Conservation (phyloP, 345 rosid species). For the Leavenworthia alabamica region DNA sequence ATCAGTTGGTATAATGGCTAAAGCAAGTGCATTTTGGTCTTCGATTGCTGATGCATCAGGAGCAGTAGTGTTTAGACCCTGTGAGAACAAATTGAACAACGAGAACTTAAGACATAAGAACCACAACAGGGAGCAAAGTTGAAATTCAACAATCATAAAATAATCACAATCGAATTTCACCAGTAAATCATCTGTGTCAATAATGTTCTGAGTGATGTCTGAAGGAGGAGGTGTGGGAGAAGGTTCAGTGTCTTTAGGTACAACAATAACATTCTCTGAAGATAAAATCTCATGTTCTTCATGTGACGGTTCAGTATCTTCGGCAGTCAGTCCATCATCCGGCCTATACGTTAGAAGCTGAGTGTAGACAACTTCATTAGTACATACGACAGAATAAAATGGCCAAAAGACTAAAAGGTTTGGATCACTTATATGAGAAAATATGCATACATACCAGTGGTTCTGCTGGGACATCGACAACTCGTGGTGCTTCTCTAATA, state of each 20-base stretch:
- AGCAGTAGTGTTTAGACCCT: slow-evolving; percentile 61
- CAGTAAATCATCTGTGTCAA: slow-evolving; percentile 75
- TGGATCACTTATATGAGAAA: background rate
- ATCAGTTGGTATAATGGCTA: slow-evolving; percentile 77
- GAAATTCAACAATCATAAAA: background rate
- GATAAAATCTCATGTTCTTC: slow-evolving; percentile 57
- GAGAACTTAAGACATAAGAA: background rate
- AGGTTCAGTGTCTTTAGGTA: slow-evolving; percentile 40
- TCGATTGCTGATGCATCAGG: slow-evolving; percentile 70
- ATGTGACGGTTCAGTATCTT: slow-evolving; percentile 42
- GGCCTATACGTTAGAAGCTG: slow-evolving; percentile 83
- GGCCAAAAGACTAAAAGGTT: background rate
- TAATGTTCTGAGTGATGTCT: slow-evolving; percentile 46
- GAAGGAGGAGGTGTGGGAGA: slow-evolving; percentile 41
- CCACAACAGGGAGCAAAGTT: background rate
- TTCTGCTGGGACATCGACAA: slow-evolving; percentile 56
- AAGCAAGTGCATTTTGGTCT: slow-evolving; percentile 82
- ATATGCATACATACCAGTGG: slow-evolving; percentile 58
- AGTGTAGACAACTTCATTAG: slow-evolving; percentile 16
- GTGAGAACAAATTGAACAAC: slow-evolving; percentile 13
- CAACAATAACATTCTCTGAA: slow-evolving; percentile 39
- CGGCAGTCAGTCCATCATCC: slow-evolving; percentile 54
- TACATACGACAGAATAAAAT: background rate
- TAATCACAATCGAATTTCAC: slow-evolving; percentile 33
- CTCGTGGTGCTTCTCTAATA: slow-evolving; percentile 89